Conservation (phyloP, 768 basidiomycete species). For the Crassisporium funariophilum region DNA sequence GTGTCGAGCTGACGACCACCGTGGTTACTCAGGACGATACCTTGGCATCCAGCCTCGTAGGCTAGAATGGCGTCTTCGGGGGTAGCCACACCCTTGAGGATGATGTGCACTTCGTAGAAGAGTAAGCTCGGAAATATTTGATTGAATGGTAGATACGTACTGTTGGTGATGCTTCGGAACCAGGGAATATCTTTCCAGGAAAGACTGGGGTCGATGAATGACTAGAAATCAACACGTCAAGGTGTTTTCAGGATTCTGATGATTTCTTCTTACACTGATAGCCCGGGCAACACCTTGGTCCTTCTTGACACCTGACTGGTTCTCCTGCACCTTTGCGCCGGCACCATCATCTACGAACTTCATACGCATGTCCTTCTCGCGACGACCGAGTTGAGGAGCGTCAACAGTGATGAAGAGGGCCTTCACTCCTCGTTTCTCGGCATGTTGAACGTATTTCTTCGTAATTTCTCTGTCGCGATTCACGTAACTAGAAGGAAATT, state of each 20-base stretch:
- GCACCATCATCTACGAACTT: conserved; percentile 92
- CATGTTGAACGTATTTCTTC: conserved; percentile 84
- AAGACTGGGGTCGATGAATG: conserved; percentile 92
- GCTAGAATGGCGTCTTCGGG: conserved; percentile 85
- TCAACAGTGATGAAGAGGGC: conserved; percentile 97
- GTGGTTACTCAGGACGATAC: conserved; percentile 86
- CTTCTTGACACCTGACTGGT: conserved; percentile 65
- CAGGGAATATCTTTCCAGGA: conserved; percentile 84
- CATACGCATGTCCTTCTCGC: conserved; percentile 98
- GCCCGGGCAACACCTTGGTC: conserved; percentile 94
- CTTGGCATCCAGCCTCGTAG: conserved; percentile 72
- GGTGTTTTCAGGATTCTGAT: not conserved
- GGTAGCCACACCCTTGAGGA: conserved; percentile 11
- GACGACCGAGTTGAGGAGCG: conserved; percentile 92
- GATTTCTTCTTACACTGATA: conserved; percentile 51
- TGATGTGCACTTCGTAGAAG: conserved; percentile 15
- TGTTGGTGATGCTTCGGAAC: conserved; percentile 77
- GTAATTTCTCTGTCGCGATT: conserved; percentile 89
- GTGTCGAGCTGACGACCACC: conserved; percentile 77
- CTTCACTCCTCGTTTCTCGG: conserved; percentile 88
- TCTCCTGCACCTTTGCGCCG: conserved; percentile 54
- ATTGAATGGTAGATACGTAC: conserved; percentile 40
- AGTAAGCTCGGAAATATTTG: conserved; percentile 21
- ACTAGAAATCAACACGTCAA: conserved; percentile 39
- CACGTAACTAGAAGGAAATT: conserved; percentile 62